Evolutionary conservation across 257 asterid genomes (phyloP).

Genomic region (Solanum piurae): DNA sequence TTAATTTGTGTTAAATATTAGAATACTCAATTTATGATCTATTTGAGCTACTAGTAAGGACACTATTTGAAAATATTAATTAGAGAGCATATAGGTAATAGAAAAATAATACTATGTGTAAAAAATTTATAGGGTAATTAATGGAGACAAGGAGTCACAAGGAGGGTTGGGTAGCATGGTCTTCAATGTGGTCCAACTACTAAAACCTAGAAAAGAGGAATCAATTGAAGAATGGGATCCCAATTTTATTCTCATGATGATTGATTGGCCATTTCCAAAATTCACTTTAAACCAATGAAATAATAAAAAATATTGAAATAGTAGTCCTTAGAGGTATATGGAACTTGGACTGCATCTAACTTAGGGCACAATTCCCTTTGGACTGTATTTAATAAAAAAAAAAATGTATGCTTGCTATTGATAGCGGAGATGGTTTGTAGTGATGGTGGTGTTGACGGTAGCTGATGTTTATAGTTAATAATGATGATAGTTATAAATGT

Average conservation of each 20-base stretch:
- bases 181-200: conserved; percentile 1
- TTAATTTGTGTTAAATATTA: not conserved
- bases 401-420: no score
- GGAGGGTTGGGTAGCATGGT: not conserved
- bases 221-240: not conserved
- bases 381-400: no score
- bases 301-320: not conserved
- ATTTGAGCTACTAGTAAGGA: not conserved
- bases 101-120: not conserved
- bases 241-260: conserved; percentile 1
- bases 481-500: not conserved
- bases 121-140: not conserved
- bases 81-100: not conserved
- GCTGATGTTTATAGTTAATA: not conserved
- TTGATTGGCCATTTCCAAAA: not conserved
- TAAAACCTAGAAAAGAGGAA: conserved; percentile 1
- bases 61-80: not conserved
- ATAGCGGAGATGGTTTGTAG: not conserved
- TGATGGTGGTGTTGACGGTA: not conserved
- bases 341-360: not conserved
- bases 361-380: not conserved
- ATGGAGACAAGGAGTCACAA: not conserved
- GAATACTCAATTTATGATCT: not conserved
- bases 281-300: not conserved
- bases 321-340: not conserved